Evolutionary conservation across 176 grass and related monocot genomes (phyloP).

Genomic region (Eragrostis nindensis): DNA sequence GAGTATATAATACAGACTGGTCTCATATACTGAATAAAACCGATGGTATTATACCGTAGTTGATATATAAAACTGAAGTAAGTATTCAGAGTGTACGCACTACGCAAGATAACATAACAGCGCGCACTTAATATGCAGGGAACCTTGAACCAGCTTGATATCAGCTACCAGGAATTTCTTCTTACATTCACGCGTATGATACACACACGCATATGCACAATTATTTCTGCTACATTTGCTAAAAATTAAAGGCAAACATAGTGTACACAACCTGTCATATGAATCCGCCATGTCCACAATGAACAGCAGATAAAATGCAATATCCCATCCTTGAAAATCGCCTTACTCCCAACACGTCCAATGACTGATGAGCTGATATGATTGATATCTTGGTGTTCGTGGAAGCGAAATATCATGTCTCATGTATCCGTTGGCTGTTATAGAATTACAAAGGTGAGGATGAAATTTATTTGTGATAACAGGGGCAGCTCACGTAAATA

Average conservation of each 20-base stretch:
- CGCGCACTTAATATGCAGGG: not conserved
- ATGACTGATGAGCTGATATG: not conserved
- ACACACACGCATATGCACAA: not conserved
- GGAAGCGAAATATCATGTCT: slow-evolving; percentile 1
- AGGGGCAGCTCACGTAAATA: not conserved
- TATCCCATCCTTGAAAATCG: not conserved
- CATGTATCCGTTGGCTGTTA: slow-evolving; percentile 6
- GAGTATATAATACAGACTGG: no score
- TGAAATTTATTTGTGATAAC: not conserved
- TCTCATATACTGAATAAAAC: no score
- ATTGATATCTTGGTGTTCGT: not conserved
- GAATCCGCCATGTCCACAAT: not conserved
- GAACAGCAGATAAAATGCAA: not conserved
- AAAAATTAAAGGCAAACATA: not conserved
- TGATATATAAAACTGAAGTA: not conserved
- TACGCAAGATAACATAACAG: not conserved
- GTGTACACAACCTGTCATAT: slow-evolving; percentile 2
- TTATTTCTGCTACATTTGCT: not conserved
- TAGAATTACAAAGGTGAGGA: slow-evolving; percentile 21
- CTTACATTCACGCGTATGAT: not conserved
- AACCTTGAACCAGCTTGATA: not conserved
- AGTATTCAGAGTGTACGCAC: not conserved
- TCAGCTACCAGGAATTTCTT: not conserved
- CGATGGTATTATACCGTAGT: no score
- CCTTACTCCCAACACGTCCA: not conserved